Base-by-base conservation (phyloP, 192 early-diverging fungal genomes). In the Podila clonocystis region DNA sequence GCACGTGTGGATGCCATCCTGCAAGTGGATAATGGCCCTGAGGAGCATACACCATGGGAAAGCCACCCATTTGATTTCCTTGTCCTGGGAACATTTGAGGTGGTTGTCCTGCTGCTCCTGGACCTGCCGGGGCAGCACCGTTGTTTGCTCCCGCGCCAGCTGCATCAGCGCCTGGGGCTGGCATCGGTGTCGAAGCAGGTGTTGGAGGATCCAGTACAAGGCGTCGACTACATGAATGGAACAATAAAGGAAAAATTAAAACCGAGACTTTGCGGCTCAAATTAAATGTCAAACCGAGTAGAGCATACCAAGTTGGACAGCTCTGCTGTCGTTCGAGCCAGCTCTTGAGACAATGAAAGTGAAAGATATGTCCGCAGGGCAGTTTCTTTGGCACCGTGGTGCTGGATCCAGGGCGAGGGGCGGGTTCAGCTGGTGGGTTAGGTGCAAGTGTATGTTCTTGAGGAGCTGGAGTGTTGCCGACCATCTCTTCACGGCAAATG, bases 281-380 rank as follows among this genome's bases (percentile, higher is more conserved):
- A 65, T 64, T 65, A 66, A 49, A 22, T 49, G 28, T 26, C 15
- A 12, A 4, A 19, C 58, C 1, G 29, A 67, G 6, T 22, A 28
- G 49, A 11, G 29, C 62, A 63, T 86, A 92, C 90, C 97, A 99
- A 1, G 98, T 99, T 8, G 98, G 98, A 79, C 98, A 99, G 64
- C 91, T 95, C 74, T 98, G 98, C 77, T 99, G 98, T 65, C 97
- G 76, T 79, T 99, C 98, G 12, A 99, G 84, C 98, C 98, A 99
- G 84, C 94, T 97, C 59, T 95, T 87, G 45, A 99, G 85, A 82
- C 98, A 99, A 70, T 94, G 92, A 74, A 98, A 97, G 79, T 99
- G 98, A 73, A 99, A 99, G 26, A 99, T 93, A 67, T 99, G 98
- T 1, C 96, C 96, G 78, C 98, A 99, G 1, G 94, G 95, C 36